Evolutionary conservation across 192 early-diverging fungal genomes (phyloP).

Genomic region (Ambispora gerdemannii): DNA sequence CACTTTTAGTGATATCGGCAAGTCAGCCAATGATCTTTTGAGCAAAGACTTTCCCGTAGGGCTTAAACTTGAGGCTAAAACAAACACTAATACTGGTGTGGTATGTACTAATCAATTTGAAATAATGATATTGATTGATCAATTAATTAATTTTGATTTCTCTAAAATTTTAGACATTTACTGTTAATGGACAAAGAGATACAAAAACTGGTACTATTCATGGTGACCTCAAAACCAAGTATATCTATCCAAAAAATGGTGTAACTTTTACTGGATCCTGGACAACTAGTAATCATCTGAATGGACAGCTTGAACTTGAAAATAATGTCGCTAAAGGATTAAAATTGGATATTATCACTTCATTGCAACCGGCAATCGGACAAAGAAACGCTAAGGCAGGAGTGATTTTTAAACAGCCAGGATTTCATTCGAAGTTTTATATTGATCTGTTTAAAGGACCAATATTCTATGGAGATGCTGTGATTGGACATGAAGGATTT

Average conservation of each 20-base stretch:
- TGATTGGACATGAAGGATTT: constrained; percentile 86
- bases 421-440: constrained; percentile 82
- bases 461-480: constrained; percentile 81
- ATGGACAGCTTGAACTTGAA: constrained; percentile 87
- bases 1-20: constrained; percentile 92
- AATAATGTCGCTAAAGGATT: constrained; percentile 95
- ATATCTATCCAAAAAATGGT: constrained; percentile 89
- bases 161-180: constrained; percentile 72
- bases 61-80: constrained; percentile 97
- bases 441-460: constrained; percentile 96
- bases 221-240: constrained; percentile 98
- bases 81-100: constrained; percentile 91
- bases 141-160: not conserved
- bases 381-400: constrained; percentile 78
- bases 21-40: constrained; percentile 91
- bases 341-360: constrained; percentile 87
- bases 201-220: constrained; percentile 92
- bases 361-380: constrained; percentile 80
- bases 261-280: constrained; percentile 95
- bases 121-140: not conserved
- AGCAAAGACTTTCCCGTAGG: constrained; percentile 96
- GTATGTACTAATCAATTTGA: constrained; percentile 54
- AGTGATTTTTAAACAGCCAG: constrained; percentile 94
- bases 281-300: constrained; percentile 92
- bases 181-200: constrained; percentile 90